Conservation (phyloP, 371 early-diverging fungal genomes). For the Actinomortierella wolfii region DNA sequence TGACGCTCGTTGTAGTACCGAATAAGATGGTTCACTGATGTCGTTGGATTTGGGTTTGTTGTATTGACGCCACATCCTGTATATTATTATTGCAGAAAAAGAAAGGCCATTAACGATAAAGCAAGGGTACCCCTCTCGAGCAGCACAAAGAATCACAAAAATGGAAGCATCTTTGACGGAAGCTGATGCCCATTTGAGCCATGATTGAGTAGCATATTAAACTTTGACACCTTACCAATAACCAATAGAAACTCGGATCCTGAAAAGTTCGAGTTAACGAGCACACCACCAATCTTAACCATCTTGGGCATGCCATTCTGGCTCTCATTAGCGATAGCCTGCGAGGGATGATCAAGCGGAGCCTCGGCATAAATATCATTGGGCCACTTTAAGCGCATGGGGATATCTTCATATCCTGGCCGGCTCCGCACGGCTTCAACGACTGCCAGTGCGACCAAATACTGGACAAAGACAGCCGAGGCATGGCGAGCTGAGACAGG, state of each 20-base stretch:
- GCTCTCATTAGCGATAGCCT: too few species aligned
- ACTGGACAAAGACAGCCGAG: constrained; percentile 88
- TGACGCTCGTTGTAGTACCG: constrained; percentile 53
- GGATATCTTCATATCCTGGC: constrained; percentile 78
- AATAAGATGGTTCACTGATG: constrained; percentile 83
- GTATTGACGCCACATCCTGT: constrained; percentile 86
- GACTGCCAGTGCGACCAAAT: constrained; percentile 82
- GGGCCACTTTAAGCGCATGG: constrained; percentile 94
- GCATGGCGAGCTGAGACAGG: constrained; percentile 56
- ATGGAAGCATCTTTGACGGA: neutral
- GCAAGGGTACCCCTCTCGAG: too few species aligned
- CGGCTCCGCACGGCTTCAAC: constrained; percentile 75
- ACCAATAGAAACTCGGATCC: constrained; percentile 77
- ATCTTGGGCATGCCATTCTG: constrained; percentile 19
- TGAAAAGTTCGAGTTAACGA: constrained; percentile 80
- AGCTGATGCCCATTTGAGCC: too few species aligned
- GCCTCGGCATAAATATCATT: constrained; percentile 88
- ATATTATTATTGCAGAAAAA: neutral
- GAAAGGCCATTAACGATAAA: neutral
- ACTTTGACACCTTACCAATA: constrained; percentile 80
- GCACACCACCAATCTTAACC: constrained; percentile 87
- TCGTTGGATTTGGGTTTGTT: constrained; percentile 79
- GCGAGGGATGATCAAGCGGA: constrained; percentile 15
- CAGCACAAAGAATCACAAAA: neutral
- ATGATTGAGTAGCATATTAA: too few species aligned